Conservation (phyloP, 768 basidiomycete species). For the Pisolithus tinctorius region DNA sequence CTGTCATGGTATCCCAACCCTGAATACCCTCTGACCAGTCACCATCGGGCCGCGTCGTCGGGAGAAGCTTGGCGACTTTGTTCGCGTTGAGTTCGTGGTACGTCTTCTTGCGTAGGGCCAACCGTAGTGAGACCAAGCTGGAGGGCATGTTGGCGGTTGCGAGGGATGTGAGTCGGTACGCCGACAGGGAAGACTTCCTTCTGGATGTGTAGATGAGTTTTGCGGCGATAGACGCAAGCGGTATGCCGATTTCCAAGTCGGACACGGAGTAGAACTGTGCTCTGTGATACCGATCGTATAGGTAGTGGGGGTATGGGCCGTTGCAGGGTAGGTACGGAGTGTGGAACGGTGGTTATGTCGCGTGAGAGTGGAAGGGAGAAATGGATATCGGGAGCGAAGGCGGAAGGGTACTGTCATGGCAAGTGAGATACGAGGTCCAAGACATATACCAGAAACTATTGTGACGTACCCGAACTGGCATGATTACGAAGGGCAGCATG, state of each 20-base stretch:
- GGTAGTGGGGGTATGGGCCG: slow-evolving; percentile 44
- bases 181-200: slow-evolving; percentile 42
- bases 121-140: slow-evolving; percentile 20
- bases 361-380: slow-evolving; percentile 43
- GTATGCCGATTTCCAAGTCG: slow-evolving; percentile 23
- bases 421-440: neutral
- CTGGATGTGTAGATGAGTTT: slow-evolving; percentile 58
- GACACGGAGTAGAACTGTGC: slow-evolving; percentile 26
- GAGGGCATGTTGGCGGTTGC: slow-evolving; percentile 25
- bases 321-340: slow-evolving; percentile 33
- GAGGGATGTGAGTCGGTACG: slow-evolving; percentile 32
- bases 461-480: slow-evolving; percentile 39
- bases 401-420: slow-evolving; percentile 41
- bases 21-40: slow-evolving; percentile 19
- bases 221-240: slow-evolving; percentile 51
- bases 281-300: slow-evolving; percentile 24
- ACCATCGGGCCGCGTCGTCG: slow-evolving; percentile 2
- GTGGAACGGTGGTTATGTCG: slow-evolving; percentile 11
- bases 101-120: slow-evolving; percentile 51
- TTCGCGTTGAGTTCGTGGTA: slow-evolving; percentile 49
- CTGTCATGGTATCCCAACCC: slow-evolving; percentile 13
- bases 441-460: neutral
- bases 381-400: slow-evolving; percentile 57
- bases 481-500: slow-evolving; percentile 41
- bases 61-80: slow-evolving; percentile 27